Conservation (phyloP, 768 basidiomycete genomes). For the Podaxis sp. region DNA sequence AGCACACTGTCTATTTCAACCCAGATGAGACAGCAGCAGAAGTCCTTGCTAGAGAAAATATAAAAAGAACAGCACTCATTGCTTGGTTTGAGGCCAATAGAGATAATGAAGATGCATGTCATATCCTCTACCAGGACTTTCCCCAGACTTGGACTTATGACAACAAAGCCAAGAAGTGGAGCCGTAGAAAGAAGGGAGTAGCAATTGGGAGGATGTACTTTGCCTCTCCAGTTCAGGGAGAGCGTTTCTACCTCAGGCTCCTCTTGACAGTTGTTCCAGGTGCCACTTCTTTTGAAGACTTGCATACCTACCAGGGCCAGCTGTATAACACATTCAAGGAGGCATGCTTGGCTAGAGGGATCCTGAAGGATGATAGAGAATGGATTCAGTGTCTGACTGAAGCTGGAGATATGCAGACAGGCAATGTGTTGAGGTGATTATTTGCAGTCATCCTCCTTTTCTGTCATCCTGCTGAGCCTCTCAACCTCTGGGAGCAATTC, state of each 20-base stretch:
- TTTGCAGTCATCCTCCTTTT: conserved; percentile 39
- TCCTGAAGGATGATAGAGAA: conserved; percentile 49
- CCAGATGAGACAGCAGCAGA: conserved; percentile 19
- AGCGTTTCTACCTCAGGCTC: conserved; percentile 24
- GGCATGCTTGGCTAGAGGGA: conserved; percentile 41
- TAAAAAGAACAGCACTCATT: conserved; percentile 25
- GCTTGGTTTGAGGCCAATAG: conserved; percentile 34
- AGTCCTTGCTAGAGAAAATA: background rate
- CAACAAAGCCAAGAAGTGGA: background rate
- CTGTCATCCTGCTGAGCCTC: conserved; percentile 29
- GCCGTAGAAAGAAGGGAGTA: background rate
- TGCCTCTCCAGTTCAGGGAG: background rate
- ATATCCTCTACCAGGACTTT: conserved; percentile 36
- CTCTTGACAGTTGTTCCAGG: conserved; percentile 40
- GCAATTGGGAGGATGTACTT: too few relatives aligned
- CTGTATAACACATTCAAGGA: conserved; percentile 32
- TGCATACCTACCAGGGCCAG: conserved; percentile 20
- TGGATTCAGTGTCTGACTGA: conserved; percentile 41
- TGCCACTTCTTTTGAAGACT: conserved; percentile 25
- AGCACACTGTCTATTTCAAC: conserved; percentile 22
- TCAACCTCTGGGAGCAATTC: conserved; percentile 37
- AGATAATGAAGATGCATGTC: conserved; percentile 11
- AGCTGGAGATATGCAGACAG: conserved; percentile 38
- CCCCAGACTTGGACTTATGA: conserved; percentile 14
- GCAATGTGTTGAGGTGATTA: conserved; percentile 30